Evolutionary conservation across 2,329 filamentous ascomycete species (phyloP).

Genomic region (Zymoseptoria brevis): DNA sequence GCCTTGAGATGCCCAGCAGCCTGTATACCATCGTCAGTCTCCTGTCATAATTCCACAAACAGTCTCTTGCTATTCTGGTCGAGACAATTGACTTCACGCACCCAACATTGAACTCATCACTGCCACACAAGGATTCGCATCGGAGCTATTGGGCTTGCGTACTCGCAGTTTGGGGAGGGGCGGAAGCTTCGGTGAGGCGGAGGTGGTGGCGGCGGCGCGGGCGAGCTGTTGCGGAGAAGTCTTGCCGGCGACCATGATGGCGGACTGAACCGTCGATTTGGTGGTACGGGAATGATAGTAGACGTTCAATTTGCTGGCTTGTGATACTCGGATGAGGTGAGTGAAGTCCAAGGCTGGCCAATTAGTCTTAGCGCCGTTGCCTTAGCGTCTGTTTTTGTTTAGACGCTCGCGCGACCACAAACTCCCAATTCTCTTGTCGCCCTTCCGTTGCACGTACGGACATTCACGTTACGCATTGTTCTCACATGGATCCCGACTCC

Average conservation of each 20-base stretch:
- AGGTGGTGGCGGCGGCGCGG: slow-evolving; percentile 26
- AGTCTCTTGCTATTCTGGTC: slow-evolving; percentile 1
- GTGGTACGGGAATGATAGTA: background rate
- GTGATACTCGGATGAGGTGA: background rate
- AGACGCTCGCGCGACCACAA: background rate
- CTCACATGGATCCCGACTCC: background rate
- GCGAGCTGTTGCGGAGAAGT: slow-evolving; percentile 24
- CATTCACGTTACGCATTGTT: background rate
- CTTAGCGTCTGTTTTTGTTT: background rate
- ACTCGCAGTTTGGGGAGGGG: slow-evolving; percentile 57
- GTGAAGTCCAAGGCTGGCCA: background rate
- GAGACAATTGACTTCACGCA: slow-evolving; percentile 33
- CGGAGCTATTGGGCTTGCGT: slow-evolving; percentile 53
- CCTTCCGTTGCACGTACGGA: background rate
- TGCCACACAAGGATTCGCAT: slow-evolving; percentile 56
- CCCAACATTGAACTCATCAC: slow-evolving; percentile 61
- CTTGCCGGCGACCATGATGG: slow-evolving; percentile 29
- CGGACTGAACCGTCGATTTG: background rate
- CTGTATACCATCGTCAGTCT: slow-evolving; percentile 36
- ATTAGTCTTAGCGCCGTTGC: background rate
- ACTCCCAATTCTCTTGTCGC: background rate
- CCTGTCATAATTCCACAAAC: background rate
- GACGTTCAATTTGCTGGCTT: background rate
- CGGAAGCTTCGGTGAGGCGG: slow-evolving; percentile 42
- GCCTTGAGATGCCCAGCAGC: slow-evolving; percentile 76